These are phyloP conservation scores for Yarrowia deformans DNA, from an alignment of 805 yeast species.

Conservation along the genomic window DNA sequence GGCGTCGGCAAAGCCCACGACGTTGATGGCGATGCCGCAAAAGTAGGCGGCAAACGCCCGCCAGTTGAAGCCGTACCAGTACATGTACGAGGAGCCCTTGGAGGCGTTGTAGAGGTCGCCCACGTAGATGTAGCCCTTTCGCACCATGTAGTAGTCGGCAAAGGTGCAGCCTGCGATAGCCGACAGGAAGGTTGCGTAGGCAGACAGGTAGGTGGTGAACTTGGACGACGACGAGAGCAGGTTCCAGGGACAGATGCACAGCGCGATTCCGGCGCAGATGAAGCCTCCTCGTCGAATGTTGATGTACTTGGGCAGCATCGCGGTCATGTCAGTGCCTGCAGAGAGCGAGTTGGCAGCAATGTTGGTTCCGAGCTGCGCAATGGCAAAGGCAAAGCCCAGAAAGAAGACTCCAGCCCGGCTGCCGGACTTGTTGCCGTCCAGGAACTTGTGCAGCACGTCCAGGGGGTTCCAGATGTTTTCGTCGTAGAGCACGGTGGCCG, in stretches of 20 bases:
- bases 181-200: constrained; percentile 82
- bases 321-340: constrained; percentile 63
- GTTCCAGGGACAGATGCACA: constrained; percentile 84
- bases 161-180: constrained; percentile 76
- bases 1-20: constrained; percentile 85
- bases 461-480: constrained; percentile 84
- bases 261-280: constrained; percentile 74
- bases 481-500: constrained; percentile 71
- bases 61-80: constrained; percentile 78
- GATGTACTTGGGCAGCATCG: constrained; percentile 56
- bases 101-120: constrained; percentile 67
- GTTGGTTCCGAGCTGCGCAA: constrained; percentile 82
- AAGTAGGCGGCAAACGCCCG: constrained; percentile 82
- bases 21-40: constrained; percentile 80
- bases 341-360: constrained; percentile 62
- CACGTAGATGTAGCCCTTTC: constrained; percentile 72
- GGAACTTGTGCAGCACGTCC: constrained; percentile 71
- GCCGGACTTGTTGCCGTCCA: constrained; percentile 56
- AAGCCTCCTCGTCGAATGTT: constrained; percentile 81
- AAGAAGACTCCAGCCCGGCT: constrained; percentile 83
- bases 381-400: constrained; percentile 70
- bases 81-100: constrained; percentile 62
- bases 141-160: constrained; percentile 72
- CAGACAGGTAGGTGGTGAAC: constrained; percentile 80
- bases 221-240: constrained; percentile 70